These are phyloP conservation scores for Fusarium tuaranense DNA, from an alignment of 2,329 filamentous ascomycete genomes.

Conservation along the genomic window DNA sequence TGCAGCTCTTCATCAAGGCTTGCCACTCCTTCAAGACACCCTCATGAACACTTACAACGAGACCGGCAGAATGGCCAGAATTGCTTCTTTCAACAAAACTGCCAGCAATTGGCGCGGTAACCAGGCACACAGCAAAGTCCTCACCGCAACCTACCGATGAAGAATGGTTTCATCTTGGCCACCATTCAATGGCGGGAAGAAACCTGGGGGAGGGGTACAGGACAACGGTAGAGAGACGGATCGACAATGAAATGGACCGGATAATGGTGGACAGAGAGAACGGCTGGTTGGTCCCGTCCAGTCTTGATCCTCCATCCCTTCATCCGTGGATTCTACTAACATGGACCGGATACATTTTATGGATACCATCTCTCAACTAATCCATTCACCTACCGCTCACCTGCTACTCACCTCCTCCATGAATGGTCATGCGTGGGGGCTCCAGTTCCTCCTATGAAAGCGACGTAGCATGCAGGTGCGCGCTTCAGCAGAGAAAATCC, in stretches of 20 bases:
- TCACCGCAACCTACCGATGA: neutral
- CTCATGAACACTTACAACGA: slow-evolving; percentile 7
- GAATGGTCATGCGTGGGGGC: neutral
- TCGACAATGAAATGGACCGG: neutral
- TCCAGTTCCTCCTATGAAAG: neutral
- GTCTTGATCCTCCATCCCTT: slow-evolving; percentile 25
- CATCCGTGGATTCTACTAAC: slow-evolving; percentile 13
- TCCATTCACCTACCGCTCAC: neutral
- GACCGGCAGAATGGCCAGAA: neutral
- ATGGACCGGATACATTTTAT: neutral
- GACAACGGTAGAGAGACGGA: neutral
- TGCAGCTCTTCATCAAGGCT: neutral
- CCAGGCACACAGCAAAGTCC: neutral
- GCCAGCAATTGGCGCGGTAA: neutral
- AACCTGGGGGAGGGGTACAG: slow-evolving; percentile 17
- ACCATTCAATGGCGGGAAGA: neutral
- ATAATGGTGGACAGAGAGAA: neutral
- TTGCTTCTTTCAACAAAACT: neutral
- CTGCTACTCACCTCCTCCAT: neutral
- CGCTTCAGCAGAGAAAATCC: neutral
- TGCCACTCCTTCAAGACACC: neutral
- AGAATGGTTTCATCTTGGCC: neutral
- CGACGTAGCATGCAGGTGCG: neutral
- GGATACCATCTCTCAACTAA: neutral
- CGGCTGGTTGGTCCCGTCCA: slow-evolving; percentile 22